Evolutionary conservation across 2,329 filamentous ascomycete genomes (phyloP).

Genomic region (Akanthomyces dipterigenus): DNA sequence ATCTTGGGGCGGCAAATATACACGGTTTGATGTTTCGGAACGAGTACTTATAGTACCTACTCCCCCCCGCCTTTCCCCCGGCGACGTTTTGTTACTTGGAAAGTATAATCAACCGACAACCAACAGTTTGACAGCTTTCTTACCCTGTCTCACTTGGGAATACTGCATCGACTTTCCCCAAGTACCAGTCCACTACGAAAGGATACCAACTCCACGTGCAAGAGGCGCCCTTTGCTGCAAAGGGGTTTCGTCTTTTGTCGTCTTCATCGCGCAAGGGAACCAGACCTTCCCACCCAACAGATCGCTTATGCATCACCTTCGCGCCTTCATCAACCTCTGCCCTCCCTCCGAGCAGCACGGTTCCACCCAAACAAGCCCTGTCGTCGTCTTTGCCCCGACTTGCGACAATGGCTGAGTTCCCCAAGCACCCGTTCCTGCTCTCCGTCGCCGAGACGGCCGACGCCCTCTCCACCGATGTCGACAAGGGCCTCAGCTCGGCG

Average conservation of each 20-base stretch:
- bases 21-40: not conserved
- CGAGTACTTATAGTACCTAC: slow-evolving; percentile 2
- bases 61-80: not conserved
- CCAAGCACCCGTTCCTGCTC: slow-evolving; percentile 55
- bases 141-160: not conserved
- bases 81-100: not conserved
- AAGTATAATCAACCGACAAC: not conserved
- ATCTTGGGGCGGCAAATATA: not conserved
- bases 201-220: not conserved
- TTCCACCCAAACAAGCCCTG: slow-evolving; percentile 4
- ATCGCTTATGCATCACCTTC: slow-evolving; percentile 18
- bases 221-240: not conserved
- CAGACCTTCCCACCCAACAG: not conserved
- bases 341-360: slow-evolving; percentile 15
- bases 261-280: not conserved
- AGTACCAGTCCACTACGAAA: too few relatives aligned
- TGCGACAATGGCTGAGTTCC: slow-evolving; percentile 35
- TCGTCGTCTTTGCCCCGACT: slow-evolving; percentile 7
- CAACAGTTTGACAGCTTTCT: not conserved
- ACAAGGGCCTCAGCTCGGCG: slow-evolving; percentile 56
- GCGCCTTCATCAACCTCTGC: slow-evolving; percentile 11
- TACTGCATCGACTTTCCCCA: too few relatives aligned
- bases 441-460: slow-evolving; percentile 54
- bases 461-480: slow-evolving; percentile 55
- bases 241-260: not conserved